These are phyloP conservation scores for Coniochaeta hoffmannii DNA, from an alignment of 2,329 filamentous ascomycete genomes.

Conservation along the genomic window DNA sequence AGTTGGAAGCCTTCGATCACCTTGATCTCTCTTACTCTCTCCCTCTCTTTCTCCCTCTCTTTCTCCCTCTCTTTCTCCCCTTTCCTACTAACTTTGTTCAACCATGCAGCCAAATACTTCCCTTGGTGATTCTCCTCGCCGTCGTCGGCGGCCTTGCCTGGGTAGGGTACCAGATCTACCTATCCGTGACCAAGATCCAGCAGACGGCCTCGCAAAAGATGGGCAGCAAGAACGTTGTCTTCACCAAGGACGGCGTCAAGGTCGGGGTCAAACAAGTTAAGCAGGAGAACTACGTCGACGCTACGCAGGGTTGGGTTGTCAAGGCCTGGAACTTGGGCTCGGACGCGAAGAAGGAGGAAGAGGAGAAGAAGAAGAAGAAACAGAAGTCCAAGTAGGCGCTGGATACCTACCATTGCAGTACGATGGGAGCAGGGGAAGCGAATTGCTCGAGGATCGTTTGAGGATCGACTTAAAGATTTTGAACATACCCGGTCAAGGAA, in stretches of 20 bases:
- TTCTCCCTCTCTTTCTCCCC: too few species aligned
- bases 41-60: too few species aligned
- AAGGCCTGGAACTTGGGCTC: conserved; percentile 57
- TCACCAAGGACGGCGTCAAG: conserved; percentile 66
- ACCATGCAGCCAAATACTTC: conserved; percentile 54
- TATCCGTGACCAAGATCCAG: conserved; percentile 59
- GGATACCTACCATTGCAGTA: neutral
- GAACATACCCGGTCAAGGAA: too few species aligned
- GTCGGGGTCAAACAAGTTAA: conserved; percentile 64
- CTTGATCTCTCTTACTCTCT: too few species aligned
- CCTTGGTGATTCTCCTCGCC: conserved; percentile 56
- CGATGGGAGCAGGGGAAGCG: neutral
- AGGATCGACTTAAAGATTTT: neutral
- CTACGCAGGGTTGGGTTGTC: conserved; percentile 61
- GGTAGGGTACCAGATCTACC: conserved; percentile 66
- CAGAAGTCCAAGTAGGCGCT: neutral
- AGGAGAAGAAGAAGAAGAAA: conserved; percentile 19
- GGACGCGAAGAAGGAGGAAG: conserved; percentile 17
- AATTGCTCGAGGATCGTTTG: neutral
- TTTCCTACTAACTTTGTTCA: neutral
- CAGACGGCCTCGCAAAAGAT: conserved; percentile 60
- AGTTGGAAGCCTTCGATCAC: neutral
- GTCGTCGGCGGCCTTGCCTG: conserved; percentile 51
- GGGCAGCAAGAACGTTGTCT: conserved; percentile 67
- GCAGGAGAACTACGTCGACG: conserved; percentile 65